A percentile compares a stretch with the other conserved stretches of the same genome.
Conservation (phyloP, 2,329 filamentous ascomycete species). For the Cladophialophora psammophila region DNA sequence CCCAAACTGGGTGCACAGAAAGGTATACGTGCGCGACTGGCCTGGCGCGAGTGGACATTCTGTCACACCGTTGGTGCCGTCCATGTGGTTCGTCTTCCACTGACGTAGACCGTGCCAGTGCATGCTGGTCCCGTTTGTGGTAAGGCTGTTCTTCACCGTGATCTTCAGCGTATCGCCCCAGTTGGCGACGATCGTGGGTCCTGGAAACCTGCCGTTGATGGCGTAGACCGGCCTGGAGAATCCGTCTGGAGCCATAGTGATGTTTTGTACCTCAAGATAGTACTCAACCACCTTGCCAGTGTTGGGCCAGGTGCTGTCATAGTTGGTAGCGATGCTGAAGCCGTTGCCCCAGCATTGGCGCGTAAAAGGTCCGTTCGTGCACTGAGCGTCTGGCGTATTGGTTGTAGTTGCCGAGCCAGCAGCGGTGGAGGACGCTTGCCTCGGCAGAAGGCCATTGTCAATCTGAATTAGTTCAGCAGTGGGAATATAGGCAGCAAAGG, state of each 20-base stretch:
- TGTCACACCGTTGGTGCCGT: constrained; percentile 64
- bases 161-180: constrained; percentile 66
- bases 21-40: constrained; percentile 64
- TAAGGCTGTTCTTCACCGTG: constrained; percentile 62
- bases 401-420: constrained; percentile 24
- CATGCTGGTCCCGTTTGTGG: constrained; percentile 66
- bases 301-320: constrained; percentile 40
- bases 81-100: constrained; percentile 60
- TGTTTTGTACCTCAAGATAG: constrained; percentile 39
- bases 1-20: constrained; percentile 63
- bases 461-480: constrained; percentile 33
- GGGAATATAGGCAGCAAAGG: constrained; percentile 30
- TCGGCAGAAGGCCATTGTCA: constrained; percentile 23
- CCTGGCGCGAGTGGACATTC: constrained; percentile 63
- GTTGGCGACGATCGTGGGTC: constrained; percentile 69
- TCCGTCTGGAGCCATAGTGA: constrained; percentile 56
- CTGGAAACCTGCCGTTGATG: constrained; percentile 71
- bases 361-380: constrained; percentile 37
- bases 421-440: constrained; percentile 26
- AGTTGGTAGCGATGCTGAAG: constrained; percentile 41
- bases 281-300: constrained; percentile 40
- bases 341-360: constrained; percentile 42
- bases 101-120: constrained; percentile 71
- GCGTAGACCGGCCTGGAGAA: constrained; percentile 49
- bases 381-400: constrained; percentile 32